These are phyloP conservation scores for Nothophytophthora sp. DNA, from an alignment of 352 stramenopile species.

Conservation along the genomic window DNA sequence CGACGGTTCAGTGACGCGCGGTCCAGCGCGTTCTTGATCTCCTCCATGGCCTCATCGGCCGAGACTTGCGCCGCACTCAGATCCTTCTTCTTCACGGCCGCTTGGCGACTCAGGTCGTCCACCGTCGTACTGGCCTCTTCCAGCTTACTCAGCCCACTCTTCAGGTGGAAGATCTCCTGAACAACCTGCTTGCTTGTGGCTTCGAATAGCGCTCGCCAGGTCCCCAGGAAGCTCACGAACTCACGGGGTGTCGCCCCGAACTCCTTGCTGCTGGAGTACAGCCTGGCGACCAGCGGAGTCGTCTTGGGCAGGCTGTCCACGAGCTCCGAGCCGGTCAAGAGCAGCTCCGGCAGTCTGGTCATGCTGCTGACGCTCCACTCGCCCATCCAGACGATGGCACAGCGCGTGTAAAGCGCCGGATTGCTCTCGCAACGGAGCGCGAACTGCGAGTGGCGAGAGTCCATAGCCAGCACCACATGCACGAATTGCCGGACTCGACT, in stretches of 20 bases:
- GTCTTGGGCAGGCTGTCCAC: constrained; percentile 60
- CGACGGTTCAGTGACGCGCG: constrained; percentile 85
- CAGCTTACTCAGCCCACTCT: constrained; percentile 91
- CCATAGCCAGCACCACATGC: constrained; percentile 87
- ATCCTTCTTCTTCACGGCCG: constrained; percentile 90
- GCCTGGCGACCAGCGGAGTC: constrained; percentile 47
- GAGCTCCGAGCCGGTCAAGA: constrained; percentile 63
- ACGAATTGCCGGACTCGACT: constrained; percentile 88
- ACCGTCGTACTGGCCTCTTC: constrained; percentile 91
- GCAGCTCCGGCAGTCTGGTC: constrained; percentile 71
- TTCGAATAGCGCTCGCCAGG: constrained; percentile 80
- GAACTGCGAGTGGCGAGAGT: constrained; percentile 73
- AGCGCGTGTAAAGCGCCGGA: constrained; percentile 92
- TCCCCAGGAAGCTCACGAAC: constrained; percentile 85
- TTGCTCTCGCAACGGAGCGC: constrained; percentile 92
- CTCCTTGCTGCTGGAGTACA: constrained; percentile 70
- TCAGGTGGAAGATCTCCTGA: constrained; percentile 88
- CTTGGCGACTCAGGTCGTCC: constrained; percentile 89
- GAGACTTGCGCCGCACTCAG: constrained; percentile 85
- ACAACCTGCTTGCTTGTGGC: constrained; percentile 80
- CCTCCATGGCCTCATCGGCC: constrained; percentile 94
- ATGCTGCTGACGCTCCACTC: constrained; percentile 86
- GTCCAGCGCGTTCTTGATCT: constrained; percentile 94
- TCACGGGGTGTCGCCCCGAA: constrained; percentile 82
- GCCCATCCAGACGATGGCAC: constrained; percentile 93